Conservation (phyloP, 73 alveolate genomes). For the Stentor roeselii region DNA sequence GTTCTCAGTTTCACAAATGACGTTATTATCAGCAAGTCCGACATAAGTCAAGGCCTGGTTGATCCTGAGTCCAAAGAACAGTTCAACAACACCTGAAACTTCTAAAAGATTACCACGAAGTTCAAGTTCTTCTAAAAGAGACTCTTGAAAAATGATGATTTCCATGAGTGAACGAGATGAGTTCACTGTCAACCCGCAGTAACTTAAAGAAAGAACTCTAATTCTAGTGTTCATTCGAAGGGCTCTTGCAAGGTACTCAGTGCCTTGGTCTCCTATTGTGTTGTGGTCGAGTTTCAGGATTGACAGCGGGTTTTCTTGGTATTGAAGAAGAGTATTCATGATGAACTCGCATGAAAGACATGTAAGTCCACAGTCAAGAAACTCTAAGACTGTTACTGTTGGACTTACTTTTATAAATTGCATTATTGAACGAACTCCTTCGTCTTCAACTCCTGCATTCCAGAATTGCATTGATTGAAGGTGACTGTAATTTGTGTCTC, state of each 20-base stretch:
- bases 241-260: constrained; percentile 40
- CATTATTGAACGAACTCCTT: background rate
- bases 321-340: background rate
- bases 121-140: background rate
- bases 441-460: constrained; percentile 6
- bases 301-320: constrained; percentile 31
- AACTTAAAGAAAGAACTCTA: constrained; percentile 36
- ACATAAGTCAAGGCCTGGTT: background rate
- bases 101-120: background rate
- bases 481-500: background rate
- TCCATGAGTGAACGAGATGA: constrained; percentile 41
- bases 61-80: background rate
- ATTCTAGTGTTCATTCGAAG: constrained; percentile 38
- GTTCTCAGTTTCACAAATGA: background rate
- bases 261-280: constrained; percentile 47
- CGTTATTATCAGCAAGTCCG: background rate
- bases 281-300: constrained; percentile 47
- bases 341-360: background rate
- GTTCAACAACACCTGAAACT: background rate
- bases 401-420: background rate
- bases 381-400: constrained; percentile 4
- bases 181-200: constrained; percentile 45
- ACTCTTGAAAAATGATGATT: constrained; percentile 31
- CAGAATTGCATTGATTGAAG: background rate
- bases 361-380: constrained; percentile 16